These are phyloP conservation scores for Diaporthe amygdali DNA, from an alignment of 2,329 filamentous ascomycete genomes.

Conservation along the genomic window DNA sequence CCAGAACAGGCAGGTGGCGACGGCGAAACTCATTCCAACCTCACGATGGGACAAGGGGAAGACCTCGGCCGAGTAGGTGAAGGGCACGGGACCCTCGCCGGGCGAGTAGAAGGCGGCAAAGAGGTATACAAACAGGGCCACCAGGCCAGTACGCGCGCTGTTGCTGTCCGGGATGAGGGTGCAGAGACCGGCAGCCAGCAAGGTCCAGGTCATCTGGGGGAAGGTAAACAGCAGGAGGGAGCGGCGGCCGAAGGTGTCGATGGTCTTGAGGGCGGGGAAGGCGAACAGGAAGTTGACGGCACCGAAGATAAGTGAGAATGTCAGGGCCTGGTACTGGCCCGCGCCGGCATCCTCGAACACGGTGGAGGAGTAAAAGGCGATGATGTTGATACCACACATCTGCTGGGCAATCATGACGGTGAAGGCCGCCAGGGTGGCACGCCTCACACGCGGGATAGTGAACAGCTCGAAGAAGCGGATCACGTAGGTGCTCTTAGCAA, in stretches of 20 bases:
- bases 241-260: conserved; percentile 70
- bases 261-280: conserved; percentile 70
- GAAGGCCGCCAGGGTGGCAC: conserved; percentile 70
- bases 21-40: conserved; percentile 72
- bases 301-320: conserved; percentile 50
- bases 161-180: conserved; percentile 47
- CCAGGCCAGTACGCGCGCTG: conserved; percentile 46
- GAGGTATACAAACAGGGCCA: conserved; percentile 48
- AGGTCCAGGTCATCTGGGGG: conserved; percentile 64
- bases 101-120: conserved; percentile 38
- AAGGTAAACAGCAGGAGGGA: conserved; percentile 69
- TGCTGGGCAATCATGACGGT: conserved; percentile 73
- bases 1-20: conserved; percentile 69
- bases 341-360: conserved; percentile 51
- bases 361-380: conserved; percentile 53
- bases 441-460: conserved; percentile 60
- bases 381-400: conserved; percentile 63
- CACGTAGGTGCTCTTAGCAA: conserved; percentile 46
- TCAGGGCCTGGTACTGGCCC: conserved; percentile 41
- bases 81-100: conserved; percentile 70
- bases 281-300: conserved; percentile 69
- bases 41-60: conserved; percentile 75
- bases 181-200: conserved; percentile 60
- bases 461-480: conserved; percentile 63
- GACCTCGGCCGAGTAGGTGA: conserved; percentile 72